Evolutionary conservation across 2,329 filamentous ascomycete species (phyloP).

Genomic region (Rachicladosporium sp.): DNA sequence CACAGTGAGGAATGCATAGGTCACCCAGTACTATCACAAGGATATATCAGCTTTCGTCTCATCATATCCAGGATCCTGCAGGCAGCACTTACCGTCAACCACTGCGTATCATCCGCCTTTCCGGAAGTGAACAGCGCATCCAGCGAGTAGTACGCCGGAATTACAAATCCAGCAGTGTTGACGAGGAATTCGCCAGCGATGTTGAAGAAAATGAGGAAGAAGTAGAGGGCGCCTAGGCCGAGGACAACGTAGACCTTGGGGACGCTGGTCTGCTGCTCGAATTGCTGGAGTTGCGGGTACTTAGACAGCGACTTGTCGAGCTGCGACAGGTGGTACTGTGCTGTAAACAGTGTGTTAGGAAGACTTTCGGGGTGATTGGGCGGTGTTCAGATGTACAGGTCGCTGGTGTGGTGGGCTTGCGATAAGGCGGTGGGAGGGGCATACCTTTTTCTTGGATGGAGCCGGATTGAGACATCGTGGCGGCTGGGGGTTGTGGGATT

Average conservation of each 20-base stretch:
- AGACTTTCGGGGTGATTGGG: neutral
- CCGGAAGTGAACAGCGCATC: conserved; percentile 58
- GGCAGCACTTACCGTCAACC: conserved; percentile 41
- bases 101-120: conserved; percentile 74
- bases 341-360: conserved; percentile 9
- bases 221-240: conserved; percentile 65
- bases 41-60: too few relatives aligned
- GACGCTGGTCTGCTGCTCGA: conserved; percentile 71
- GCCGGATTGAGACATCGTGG: conserved; percentile 11
- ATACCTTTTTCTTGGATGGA: conserved; percentile 14
- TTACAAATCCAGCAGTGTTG: conserved; percentile 71
- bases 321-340: conserved; percentile 53
- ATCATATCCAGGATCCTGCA: too few relatives aligned
- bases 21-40: conserved; percentile 62
- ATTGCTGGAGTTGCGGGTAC: conserved; percentile 70
- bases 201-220: conserved; percentile 89
- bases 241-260: conserved; percentile 78
- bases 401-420: conserved; percentile 1
- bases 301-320: conserved; percentile 81
- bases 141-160: conserved; percentile 77
- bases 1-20: conserved; percentile 71
- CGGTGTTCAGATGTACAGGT: conserved; percentile 2
- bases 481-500: conserved; percentile 1
- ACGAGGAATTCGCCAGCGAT: conserved; percentile 78
- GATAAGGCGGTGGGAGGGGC: conserved; percentile 1